Evolutionary conservation across 2,329 filamentous ascomycete species (phyloP), one percentile per base, ranked within the genome.

Genomic region (Aspergillus alliaceus): DNA sequence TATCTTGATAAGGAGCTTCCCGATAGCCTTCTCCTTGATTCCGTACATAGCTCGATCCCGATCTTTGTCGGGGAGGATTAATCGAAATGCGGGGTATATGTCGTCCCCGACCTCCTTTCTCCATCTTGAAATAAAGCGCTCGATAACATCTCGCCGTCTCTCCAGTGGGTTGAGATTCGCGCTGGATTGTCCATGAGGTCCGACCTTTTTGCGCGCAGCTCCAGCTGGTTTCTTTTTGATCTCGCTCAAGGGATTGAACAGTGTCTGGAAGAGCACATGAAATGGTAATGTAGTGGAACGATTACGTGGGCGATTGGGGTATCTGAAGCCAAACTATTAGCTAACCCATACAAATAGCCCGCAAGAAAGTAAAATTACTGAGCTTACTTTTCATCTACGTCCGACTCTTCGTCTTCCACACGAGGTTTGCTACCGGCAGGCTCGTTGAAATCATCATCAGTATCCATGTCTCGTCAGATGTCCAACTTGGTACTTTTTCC

Each of bases 21-120:
- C 93, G 58, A 99, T 92, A 5, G 88, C 85, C 71, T 89, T 93
- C 78, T 99, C 95, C 71, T 98, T 98, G 39, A 99, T 80, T 1
- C 93, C 91, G 68, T 98, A 99, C 80, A 96, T 92, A 18, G 90
- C 89, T 48, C 95, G 86, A 68, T 98, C 92, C 37, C 92, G 86
- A 69, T 99, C 95, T 70, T 96, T 96, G 67, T 96, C 91, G 0
- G 93, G 93, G 3, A 97, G 82, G 56, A 98, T 96, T 47, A 99
- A 83, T 20, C 95, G 87, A 73, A 99, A 84, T 1, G 91, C 93
- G 0, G 95, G 95, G 70, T 95, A 98, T 66, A 99, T 90, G 73
- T 99, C 95, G 65, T 91, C 80, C 25, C 95, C 95, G 22, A 97
- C 93, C 59, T 96, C 88, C 55, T 86, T 86, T 37, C 93, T 86